Percentiles rank a stretch among this genome's conserved stretches.
Evolutionary conservation across 2,329 filamentous ascomycete species (phyloP).

Genomic region (Penicillium sp.): DNA sequence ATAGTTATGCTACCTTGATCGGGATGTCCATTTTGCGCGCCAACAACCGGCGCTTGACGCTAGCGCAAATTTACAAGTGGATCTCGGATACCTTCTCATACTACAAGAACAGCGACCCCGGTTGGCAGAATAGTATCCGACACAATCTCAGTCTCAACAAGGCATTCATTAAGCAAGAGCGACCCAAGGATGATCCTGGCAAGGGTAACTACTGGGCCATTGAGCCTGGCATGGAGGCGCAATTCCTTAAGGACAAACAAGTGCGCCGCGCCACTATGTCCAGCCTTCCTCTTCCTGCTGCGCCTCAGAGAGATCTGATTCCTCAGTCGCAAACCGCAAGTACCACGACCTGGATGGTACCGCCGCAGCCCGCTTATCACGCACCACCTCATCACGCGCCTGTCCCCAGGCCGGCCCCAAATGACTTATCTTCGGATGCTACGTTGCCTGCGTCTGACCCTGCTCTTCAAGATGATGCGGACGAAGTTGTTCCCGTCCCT

Average conservation of each 20-base stretch:
- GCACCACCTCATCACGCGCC: conserved; percentile 19
- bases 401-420: conserved; percentile 27
- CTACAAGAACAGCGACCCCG: conserved; percentile 79
- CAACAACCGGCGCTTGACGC: conserved; percentile 75
- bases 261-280: conserved; percentile 48
- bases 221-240: conserved; percentile 80
- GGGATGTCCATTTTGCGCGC: conserved; percentile 95
- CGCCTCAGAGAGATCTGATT: conserved; percentile 31
- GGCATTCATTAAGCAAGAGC: conserved; percentile 90
- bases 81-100: conserved; percentile 93
- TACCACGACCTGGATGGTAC: conserved; percentile 38
- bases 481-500: conserved; percentile 44
- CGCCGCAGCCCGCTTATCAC: conserved; percentile 28
- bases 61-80: conserved; percentile 98
- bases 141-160: conserved; percentile 98
- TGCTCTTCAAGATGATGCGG: conserved; percentile 55
- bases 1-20: conserved; percentile 93
- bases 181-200: conserved; percentile 93
- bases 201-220: conserved; percentile 99
- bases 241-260: conserved; percentile 86
- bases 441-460: conserved; percentile 72
- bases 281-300: conserved; percentile 42
- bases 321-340: conserved; percentile 31
- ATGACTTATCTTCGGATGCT: conserved; percentile 72
- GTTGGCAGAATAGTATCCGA: conserved; percentile 99